Conservation (phyloP, 208 protist genomes). For the Tritrichomonas musculus region DNA sequence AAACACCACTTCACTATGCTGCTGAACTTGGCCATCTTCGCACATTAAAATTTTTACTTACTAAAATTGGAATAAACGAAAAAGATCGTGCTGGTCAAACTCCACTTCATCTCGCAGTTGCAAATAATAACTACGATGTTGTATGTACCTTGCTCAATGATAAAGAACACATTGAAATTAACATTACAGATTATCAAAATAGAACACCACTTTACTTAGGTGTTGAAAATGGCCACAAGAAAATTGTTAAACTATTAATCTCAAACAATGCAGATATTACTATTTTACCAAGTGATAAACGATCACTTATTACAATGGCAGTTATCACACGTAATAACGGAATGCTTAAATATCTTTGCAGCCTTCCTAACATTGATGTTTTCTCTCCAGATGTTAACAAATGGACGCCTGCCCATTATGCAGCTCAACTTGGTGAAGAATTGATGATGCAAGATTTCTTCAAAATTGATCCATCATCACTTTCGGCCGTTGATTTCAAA, state of each 20-base stretch:
- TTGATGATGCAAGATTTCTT: background rate
- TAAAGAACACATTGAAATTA: background rate
- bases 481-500: background rate
- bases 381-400: background rate
- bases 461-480: background rate
- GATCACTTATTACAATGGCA: background rate
- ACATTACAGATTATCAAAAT: background rate
- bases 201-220: background rate
- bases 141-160: background rate
- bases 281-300: background rate
- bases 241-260: background rate
- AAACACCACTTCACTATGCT: slow-evolving; percentile 7
- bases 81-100: background rate
- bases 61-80: background rate
- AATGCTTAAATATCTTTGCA: background rate
- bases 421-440: background rate
- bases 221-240: background rate
- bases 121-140: background rate
- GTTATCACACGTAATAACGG: background rate
- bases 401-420: background rate
- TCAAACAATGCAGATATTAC: background rate
- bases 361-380: too few species aligned
- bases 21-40: background rate
- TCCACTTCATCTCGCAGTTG: background rate
- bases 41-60: background rate